Conservation (phyloP, 2,329 filamentous ascomycete species). For the Phaeosphaeria sp. region DNA sequence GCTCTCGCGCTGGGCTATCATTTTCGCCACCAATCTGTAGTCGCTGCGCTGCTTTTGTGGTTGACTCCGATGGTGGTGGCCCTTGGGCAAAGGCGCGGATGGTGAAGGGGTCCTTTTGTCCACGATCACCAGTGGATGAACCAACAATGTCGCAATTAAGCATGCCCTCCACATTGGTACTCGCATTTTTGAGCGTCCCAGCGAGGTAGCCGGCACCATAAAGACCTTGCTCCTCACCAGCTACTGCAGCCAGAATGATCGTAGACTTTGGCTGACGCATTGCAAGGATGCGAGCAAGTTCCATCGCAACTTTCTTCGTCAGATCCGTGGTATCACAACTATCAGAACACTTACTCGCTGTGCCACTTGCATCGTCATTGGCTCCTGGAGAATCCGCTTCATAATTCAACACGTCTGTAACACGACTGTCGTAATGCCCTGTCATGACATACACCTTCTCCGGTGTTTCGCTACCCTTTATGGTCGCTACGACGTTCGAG, state of each 20-base stretch:
- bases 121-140: conserved; percentile 55
- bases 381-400: conserved; percentile 62
- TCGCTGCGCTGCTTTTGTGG: conserved; percentile 45
- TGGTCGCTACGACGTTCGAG: conserved; percentile 57
- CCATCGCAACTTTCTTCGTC: conserved; percentile 54
- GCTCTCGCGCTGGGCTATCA: conserved; percentile 61
- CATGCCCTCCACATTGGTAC: conserved; percentile 63
- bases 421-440: conserved; percentile 63
- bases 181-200: conserved; percentile 59
- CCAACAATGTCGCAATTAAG: conserved; percentile 66
- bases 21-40: conserved; percentile 57
- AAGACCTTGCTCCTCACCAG: conserved; percentile 65
- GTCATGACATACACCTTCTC: conserved; percentile 61
- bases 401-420: conserved; percentile 59
- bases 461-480: conserved; percentile 58
- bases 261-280: conserved; percentile 57
- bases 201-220: conserved; percentile 61
- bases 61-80: conserved; percentile 53
- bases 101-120: conserved; percentile 56
- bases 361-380: conserved; percentile 64
- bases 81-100: conserved; percentile 64
- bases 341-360: conserved; percentile 48
- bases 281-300: conserved; percentile 61
- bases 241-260: conserved; percentile 63
- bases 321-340: background rate